These are phyloP conservation scores for Spergularia bocconei DNA, from an alignment of 148 eudicot genomes.

Conservation along the genomic window DNA sequence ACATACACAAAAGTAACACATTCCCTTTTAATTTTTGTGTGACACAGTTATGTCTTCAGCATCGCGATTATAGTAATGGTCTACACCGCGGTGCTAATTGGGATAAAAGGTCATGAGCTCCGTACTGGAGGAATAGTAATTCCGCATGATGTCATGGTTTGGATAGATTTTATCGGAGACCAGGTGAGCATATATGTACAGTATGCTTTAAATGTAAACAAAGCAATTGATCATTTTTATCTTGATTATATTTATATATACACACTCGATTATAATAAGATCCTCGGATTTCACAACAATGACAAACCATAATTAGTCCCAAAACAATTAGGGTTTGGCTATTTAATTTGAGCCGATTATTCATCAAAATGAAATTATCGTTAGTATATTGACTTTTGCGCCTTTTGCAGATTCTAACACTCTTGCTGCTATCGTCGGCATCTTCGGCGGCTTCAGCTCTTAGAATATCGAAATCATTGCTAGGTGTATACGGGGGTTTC, in stretches of 20 bases:
- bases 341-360: too few relatives aligned
- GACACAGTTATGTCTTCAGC: slow-evolving; percentile 51
- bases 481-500: not conserved
- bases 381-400: not conserved
- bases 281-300: too few relatives aligned
- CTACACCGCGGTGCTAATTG: slow-evolving; percentile 49
- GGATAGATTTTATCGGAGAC: slow-evolving; percentile 35
- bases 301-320: too few relatives aligned
- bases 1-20: too few relatives aligned
- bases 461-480: not conserved
- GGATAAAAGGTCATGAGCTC: slow-evolving; percentile 48
- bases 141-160: slow-evolving; percentile 25
- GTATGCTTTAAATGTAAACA: too few relatives aligned
- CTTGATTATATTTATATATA: too few relatives aligned
- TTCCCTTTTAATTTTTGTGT: not conserved
- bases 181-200: slow-evolving; percentile 51
- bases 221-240: too few relatives aligned
- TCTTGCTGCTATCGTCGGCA: slow-evolving; percentile 67
- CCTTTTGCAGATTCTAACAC: slow-evolving; percentile 46
- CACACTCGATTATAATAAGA: too few relatives aligned
- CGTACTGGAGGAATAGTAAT: slow-evolving; percentile 32
- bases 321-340: too few relatives aligned
- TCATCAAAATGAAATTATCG: too few relatives aligned
- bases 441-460: slow-evolving; percentile 48
- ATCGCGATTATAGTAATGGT: slow-evolving; percentile 58